Evolutionary conservation across 2,329 filamentous ascomycete species (phyloP).

Genomic region (Penicillium sp.): DNA sequence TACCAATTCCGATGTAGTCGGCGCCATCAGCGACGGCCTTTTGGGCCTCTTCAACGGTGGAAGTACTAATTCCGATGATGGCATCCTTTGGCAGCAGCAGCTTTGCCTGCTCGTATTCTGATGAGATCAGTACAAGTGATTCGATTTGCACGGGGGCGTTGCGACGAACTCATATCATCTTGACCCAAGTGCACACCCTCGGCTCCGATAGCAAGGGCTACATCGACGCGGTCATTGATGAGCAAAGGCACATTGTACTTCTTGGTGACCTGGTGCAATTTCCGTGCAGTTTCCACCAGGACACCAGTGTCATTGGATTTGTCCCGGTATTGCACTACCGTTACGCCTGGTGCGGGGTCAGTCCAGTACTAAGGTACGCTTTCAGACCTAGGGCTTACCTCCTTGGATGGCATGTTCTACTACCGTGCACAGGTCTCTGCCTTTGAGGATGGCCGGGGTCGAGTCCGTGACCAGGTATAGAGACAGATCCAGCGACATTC

Average conservation of each 20-base stretch:
- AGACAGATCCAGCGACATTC: conserved; percentile 67
- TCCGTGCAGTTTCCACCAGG: conserved; percentile 69
- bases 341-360: conserved; percentile 58
- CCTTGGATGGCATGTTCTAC: conserved; percentile 76
- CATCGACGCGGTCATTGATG: conserved; percentile 91
- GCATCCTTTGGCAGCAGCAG: conserved; percentile 71
- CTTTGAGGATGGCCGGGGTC: conserved; percentile 77
- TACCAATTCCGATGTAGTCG: conserved; percentile 88
- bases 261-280: conserved; percentile 71
- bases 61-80: conserved; percentile 89
- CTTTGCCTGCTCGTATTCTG: conserved; percentile 61
- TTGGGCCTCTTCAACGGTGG: conserved; percentile 70
- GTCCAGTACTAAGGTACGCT: conserved; percentile 1
- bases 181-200: conserved; percentile 95
- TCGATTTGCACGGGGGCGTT: not conserved
- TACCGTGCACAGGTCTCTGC: conserved; percentile 68
- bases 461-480: conserved; percentile 94
- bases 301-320: conserved; percentile 75
- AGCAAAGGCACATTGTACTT: conserved; percentile 73
- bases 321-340: conserved; percentile 86
- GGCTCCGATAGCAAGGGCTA: conserved; percentile 79
- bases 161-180: conserved; percentile 75
- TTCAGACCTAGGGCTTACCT: conserved; percentile 50
- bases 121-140: not conserved
- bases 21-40: conserved; percentile 74